Evolutionary conservation across 1,139 yeast genomes (phyloP).

Genomic region (Scheffersomyces insectosa): DNA sequence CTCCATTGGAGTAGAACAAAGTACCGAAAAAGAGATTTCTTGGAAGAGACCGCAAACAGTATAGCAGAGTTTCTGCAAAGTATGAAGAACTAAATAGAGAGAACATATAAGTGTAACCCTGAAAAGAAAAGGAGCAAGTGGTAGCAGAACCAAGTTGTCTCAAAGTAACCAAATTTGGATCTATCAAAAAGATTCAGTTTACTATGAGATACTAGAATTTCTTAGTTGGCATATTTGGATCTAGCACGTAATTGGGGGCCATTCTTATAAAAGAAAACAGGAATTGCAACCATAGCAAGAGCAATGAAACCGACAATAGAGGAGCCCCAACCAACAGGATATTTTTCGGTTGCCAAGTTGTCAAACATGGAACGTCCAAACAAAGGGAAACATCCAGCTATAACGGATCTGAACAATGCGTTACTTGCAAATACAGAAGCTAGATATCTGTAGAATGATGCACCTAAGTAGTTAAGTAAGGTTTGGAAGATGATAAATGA

Average conservation of each 20-base stretch:
- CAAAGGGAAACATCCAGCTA: conserved; percentile 16
- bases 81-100: too few relatives aligned
- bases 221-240: conserved; percentile 45
- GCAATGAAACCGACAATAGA: conserved; percentile 46
- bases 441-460: conserved; percentile 11
- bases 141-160: too few relatives aligned
- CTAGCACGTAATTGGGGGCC: conserved; percentile 38
- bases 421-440: conserved; percentile 17
- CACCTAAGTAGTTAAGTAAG: conserved; percentile 22
- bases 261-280: conserved; percentile 43
- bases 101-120: too few relatives aligned
- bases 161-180: too few relatives aligned
- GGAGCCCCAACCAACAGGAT: conserved; percentile 15
- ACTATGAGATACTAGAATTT: too few relatives aligned
- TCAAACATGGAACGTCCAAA: conserved; percentile 12
- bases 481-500: conserved; percentile 12
- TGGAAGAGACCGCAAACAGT: too few relatives aligned
- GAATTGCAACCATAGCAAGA: conserved; percentile 62
- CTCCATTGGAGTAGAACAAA: too few relatives aligned
- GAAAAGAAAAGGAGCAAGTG: too few relatives aligned
- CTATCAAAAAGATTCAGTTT: too few relatives aligned
- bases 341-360: conserved; percentile 9
- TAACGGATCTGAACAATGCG: conserved; percentile 11
- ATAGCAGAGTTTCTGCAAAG: too few relatives aligned
- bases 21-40: too few relatives aligned